These are phyloP conservation scores for Pestalotiopsis fici DNA, from an alignment of 2,329 filamentous ascomycete genomes.

Conservation along the genomic window DNA sequence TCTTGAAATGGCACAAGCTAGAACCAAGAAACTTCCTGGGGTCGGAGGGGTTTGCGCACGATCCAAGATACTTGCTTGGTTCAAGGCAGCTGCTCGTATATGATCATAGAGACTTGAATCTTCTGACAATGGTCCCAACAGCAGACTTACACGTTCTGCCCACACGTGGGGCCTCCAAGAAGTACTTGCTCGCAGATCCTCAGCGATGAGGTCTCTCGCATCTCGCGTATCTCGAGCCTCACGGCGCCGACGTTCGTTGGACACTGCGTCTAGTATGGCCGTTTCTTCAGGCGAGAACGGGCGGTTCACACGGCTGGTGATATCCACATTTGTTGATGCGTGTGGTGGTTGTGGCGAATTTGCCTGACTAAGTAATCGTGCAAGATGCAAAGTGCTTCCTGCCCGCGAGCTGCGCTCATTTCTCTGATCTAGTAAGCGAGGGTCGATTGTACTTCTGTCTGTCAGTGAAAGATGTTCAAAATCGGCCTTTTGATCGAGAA, in stretches of 20 bases:
- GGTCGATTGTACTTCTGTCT: constrained; percentile 56
- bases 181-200: constrained; percentile 18
- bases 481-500: constrained; percentile 59
- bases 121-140: background rate
- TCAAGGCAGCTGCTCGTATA: background rate
- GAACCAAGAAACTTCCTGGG: background rate
- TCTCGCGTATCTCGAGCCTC: constrained; percentile 42
- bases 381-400: constrained; percentile 25
- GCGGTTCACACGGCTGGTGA: constrained; percentile 46
- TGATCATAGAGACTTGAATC: background rate
- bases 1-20: too few relatives aligned
- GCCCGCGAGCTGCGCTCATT: constrained; percentile 37
- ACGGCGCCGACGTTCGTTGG: constrained; percentile 52
- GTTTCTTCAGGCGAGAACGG: constrained; percentile 57
- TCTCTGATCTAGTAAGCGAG: constrained; percentile 50
- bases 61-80: background rate
- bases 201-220: constrained; percentile 26
- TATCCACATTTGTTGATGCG: constrained; percentile 30
- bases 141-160: constrained; percentile 33
- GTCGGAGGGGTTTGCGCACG: background rate
- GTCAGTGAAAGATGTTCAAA: constrained; percentile 59
- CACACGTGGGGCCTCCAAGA: constrained; percentile 28
- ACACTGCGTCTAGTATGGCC: constrained; percentile 56
- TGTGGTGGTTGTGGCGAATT: constrained; percentile 25
- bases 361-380: constrained; percentile 34